Conservation (phyloP, 495 filamentous ascomycete species). For the Trichoderma reesei region DNA sequence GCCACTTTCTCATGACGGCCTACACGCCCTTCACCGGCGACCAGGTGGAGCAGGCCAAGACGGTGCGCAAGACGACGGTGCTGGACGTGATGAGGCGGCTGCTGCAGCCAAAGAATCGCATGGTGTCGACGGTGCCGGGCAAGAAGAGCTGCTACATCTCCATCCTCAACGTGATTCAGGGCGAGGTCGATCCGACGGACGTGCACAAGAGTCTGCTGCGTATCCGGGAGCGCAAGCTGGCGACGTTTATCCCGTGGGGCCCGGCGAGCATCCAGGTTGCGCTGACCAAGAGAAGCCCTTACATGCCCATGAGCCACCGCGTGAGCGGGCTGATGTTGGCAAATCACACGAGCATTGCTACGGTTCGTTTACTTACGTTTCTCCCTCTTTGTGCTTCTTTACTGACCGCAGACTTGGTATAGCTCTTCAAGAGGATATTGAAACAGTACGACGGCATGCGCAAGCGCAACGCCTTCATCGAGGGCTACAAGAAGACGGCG, state of each 20-base stretch:
- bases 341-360: conserved; percentile 95
- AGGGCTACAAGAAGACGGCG: conserved; percentile 87
- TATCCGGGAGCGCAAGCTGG: conserved; percentile 86
- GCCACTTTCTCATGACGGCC: conserved; percentile 95
- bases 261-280: conserved; percentile 96
- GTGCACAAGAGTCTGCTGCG: conserved; percentile 95
- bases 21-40: conserved; percentile 97
- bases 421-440: conserved; percentile 86
- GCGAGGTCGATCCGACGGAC: conserved; percentile 94
- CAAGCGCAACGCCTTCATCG: conserved; percentile 93
- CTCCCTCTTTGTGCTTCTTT: not conserved
- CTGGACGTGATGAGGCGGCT: conserved; percentile 94
- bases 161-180: conserved; percentile 97
- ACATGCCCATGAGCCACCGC: conserved; percentile 80
- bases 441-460: conserved; percentile 82
- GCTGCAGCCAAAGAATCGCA: conserved; percentile 95
- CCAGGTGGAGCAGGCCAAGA: conserved; percentile 91
- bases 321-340: conserved; percentile 96
- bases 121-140: conserved; percentile 91
- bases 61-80: conserved; percentile 94
- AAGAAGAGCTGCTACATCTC: conserved; percentile 99
- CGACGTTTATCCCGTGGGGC: conserved; percentile 98
- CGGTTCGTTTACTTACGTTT: conserved; percentile 36
- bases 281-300: conserved; percentile 89
- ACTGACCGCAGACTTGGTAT: not conserved